Evolutionary conservation across 1,284 basidiomycete species (phyloP), one percentile per base, ranked within the genome.

Genomic region (Marasmius tenuissimus): DNA sequence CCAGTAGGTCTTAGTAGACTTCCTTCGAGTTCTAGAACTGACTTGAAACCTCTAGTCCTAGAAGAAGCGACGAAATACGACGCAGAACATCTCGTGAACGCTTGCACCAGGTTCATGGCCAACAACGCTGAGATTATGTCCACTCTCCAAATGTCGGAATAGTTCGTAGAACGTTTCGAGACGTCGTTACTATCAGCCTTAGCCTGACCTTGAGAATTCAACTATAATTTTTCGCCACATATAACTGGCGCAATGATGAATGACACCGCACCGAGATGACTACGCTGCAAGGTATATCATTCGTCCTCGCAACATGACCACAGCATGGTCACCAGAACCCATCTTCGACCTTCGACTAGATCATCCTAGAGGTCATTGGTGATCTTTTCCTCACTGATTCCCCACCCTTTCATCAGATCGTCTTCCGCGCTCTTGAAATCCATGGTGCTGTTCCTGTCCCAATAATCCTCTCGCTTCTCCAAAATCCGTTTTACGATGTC

Each of bases 401-500:
- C 47, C 37, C 53, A 61, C 39, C 48, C 10, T 33, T 64, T 39
- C 2, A 62, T 57, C 1, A 53, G 8, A 14, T 11, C 39, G 7
- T 39, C 45, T 40, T 22, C 48, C 6, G 57, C 63, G 4, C 48
- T 47, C 14, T 49, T 57, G 48, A 61, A 57, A 34, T 64, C 60
- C 9, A 55, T 27, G 5, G 12, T 56, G 11, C 54, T 33, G 10
- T 55, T 33, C 37, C 11, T 39, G 22, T 54, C 51, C 20, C 60
- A 12, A 6, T 62, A 20, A 18, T 34, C 20, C 34, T 39, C 34
- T 27, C 61, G n/a, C 18, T 61, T 61, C 7, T 49, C 7, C 33
- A 61, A 27, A 49, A 65, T 33, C 22, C 61, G 48, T 39, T n/a
- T 55, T 38, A 59, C 64, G 35, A 66, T 58, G 11, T 61, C 58